Base-by-base conservation (phyloP, 2,329 filamentous ascomycete genomes). In the Zalaria obscura region DNA sequence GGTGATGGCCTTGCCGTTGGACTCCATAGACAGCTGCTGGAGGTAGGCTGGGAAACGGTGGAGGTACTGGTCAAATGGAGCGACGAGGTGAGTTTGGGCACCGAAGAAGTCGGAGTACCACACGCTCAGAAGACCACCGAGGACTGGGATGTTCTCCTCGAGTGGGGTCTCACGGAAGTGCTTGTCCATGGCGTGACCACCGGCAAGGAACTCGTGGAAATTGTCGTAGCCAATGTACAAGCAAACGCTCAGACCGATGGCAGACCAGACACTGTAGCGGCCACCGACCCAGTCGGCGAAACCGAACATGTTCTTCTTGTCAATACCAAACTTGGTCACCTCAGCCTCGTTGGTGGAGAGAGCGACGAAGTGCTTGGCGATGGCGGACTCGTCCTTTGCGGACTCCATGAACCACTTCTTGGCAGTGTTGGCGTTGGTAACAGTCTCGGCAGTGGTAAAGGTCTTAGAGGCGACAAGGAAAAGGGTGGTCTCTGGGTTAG, bases 21-120 rank as follows among this genome's bases (percentile, higher is more conserved):
- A 96, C 73, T 98, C 91, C 91, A 98, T 98, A 47, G 89, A 96
- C 45, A 98, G 74, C 69, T 98, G 91, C 70, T 98, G 91, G 42
- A 98, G 83, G 70, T 98, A 98, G 54, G 91, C 91, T 32, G 91
- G 88, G 80, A 98, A 96, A 52, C 91, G 85, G 76, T 95, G 87
- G 51, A 98, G 80, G 70, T 98, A 98, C 68, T 98, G 91, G 68
- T 98, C 91, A 64, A 96, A 98, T 44, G 91, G 91, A 61, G 91
- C 85, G 50, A 98, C 88, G 40, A 98, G 76, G 67, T 96, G 91
- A 47, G 91, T 96, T 70, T 98, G 91, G 40, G 91, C 87, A 62
- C 88, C 88, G 66, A 93, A 98, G 70, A 96, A 96, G 72, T 98
- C 84, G 48, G 86, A 93, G 72, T 98, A 98, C 87, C 88, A 98